Conservation (phyloP, 495 filamentous ascomycete species). For the Paragyromitra xinjiangensis region DNA sequence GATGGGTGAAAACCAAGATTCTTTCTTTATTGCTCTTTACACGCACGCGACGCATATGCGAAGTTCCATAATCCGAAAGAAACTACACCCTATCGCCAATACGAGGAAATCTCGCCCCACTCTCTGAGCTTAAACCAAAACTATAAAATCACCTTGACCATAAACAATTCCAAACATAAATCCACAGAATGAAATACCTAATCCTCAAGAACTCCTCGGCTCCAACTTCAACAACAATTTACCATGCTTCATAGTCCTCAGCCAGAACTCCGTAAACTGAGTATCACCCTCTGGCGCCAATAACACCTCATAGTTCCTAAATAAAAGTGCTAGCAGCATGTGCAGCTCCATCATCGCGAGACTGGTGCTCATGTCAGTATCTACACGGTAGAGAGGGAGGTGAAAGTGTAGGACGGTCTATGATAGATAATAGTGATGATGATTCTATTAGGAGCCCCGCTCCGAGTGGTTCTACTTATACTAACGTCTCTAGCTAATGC, state of each 20-base stretch:
- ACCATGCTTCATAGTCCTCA: slow-evolving; percentile 25
- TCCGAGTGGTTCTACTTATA: too few species aligned
- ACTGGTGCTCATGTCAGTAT: neutral
- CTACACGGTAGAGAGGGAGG: neutral
- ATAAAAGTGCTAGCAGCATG: slow-evolving; percentile 32
- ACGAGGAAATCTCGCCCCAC: neutral
- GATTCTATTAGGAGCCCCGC: too few species aligned
- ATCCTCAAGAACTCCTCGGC: slow-evolving; percentile 6
- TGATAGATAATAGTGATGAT: too few species aligned
- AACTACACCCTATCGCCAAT: neutral
- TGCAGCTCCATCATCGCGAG: slow-evolving; percentile 36
- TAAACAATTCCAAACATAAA: neutral
- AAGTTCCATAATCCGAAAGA: neutral
- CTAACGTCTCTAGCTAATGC: too few species aligned
- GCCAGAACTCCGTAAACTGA: slow-evolving; percentile 29
- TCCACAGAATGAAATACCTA: neutral
- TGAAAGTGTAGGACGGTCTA: too few species aligned
- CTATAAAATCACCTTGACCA: neutral
- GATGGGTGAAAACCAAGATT: too few species aligned
- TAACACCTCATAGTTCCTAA: slow-evolving; percentile 16
- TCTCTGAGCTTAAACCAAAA: neutral
- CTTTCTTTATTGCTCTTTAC: too few species aligned
- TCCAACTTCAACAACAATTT: slow-evolving; percentile 16
- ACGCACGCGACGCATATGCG: too few species aligned
- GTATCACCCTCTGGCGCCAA: slow-evolving; percentile 11